Conservation (phyloP, 805 yeast genomes). For the Dipodascopsis tothii region DNA sequence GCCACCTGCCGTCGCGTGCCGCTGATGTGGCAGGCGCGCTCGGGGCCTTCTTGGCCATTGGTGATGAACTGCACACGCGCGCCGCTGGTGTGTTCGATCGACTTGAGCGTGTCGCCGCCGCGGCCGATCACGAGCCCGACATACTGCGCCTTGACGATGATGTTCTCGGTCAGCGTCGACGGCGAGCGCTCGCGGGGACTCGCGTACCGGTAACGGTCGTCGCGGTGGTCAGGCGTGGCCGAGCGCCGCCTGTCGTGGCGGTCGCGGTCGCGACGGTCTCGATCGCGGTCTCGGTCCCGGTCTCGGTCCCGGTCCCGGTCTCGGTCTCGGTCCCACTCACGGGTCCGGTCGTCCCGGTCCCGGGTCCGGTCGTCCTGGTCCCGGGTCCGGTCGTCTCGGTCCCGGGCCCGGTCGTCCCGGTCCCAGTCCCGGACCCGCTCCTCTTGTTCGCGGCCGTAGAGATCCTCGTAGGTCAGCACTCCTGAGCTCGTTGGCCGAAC, state of each 20-base stretch:
- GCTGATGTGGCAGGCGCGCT: constrained; percentile 20
- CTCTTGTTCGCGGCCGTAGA: background rate
- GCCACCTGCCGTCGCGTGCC: constrained; percentile 14
- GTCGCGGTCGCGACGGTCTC: background rate
- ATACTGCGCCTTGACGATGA: constrained; percentile 19
- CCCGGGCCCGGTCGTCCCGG: background rate
- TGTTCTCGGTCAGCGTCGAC: constrained; percentile 13
- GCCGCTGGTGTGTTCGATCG: constrained; percentile 20
- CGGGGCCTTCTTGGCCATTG: constrained; percentile 23
- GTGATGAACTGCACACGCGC: constrained; percentile 25
- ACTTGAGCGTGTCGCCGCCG: constrained; percentile 24
- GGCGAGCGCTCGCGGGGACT: constrained; percentile 21
- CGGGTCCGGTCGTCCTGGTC: background rate
- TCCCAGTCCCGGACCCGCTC: background rate
- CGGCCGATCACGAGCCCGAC: constrained; percentile 26
- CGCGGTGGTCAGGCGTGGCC: constrained; percentile 10
- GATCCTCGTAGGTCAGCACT: background rate
- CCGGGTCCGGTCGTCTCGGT: background rate
- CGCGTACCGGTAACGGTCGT: constrained; percentile 13
- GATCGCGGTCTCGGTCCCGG: constrained; percentile 6
- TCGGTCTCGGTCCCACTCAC: constrained; percentile 5
- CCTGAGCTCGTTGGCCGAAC: background rate
- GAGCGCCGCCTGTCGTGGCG: constrained; percentile 9
- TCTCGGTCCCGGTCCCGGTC: constrained; percentile 11
- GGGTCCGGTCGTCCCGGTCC: constrained; percentile 5